Conservation (phyloP, 306 rosid species). For the Erythrophleum fordii region DNA sequence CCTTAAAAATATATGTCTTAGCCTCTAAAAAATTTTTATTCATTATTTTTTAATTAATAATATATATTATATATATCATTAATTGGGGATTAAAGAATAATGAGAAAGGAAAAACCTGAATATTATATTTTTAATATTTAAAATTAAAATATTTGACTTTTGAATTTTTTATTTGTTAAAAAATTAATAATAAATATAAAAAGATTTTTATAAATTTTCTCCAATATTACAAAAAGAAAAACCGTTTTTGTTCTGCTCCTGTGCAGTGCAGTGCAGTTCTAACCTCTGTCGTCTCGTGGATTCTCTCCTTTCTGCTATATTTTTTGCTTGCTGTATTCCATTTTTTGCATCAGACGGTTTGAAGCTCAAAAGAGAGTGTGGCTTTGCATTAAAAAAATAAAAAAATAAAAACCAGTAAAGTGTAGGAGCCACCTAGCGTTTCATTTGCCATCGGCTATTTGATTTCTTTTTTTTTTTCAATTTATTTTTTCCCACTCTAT, state of each 20-base stretch:
- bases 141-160: no score
- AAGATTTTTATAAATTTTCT: no score
- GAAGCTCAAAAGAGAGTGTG: background rate
- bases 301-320: background rate
- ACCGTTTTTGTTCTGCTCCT: background rate
- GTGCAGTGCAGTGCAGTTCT: background rate
- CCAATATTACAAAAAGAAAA: background rate
- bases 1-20: no score
- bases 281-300: background rate
- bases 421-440: background rate
- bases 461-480: background rate
- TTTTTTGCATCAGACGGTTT: background rate
- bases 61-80: no score
- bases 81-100: background rate
- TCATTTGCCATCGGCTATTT: background rate
- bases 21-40: no score
- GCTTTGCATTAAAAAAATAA: background rate
- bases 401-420: background rate
- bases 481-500: conserved; percentile 35
- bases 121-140: no score
- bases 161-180: no score
- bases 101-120: background rate
- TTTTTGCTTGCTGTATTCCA: background rate
- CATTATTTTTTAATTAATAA: no score
- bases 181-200: no score